phyloP scores from a whole-genome alignment of 2,329 filamentous ascomycete genomes.

The Colletotrichum sp. region DNA sequence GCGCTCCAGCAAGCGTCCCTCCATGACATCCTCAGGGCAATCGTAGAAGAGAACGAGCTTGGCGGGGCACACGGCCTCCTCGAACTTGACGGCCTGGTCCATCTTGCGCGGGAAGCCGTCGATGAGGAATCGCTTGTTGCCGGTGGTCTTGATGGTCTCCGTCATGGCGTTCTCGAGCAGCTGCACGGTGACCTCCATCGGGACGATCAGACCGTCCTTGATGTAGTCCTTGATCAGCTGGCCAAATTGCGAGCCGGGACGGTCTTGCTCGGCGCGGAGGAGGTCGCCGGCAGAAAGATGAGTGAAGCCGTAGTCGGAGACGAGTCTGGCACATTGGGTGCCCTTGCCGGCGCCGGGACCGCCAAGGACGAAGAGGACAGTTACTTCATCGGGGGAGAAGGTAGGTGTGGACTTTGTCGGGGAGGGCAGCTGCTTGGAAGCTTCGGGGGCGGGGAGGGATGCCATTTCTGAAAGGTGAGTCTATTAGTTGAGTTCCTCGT shows the following conservation, averaged over 20 bases:
- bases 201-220: slow-evolving; percentile 92
- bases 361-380: slow-evolving; percentile 96
- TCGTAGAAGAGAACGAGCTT: slow-evolving; percentile 93
- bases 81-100: slow-evolving; percentile 95
- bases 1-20: slow-evolving; percentile 80
- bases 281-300: slow-evolving; percentile 95
- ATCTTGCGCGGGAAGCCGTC: slow-evolving; percentile 94
- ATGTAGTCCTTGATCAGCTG: slow-evolving; percentile 93
- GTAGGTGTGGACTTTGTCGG: slow-evolving; percentile 65
- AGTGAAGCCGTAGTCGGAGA: slow-evolving; percentile 86
- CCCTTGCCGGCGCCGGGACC: slow-evolving; percentile 96
- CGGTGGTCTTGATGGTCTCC: slow-evolving; percentile 61
- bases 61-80: slow-evolving; percentile 84
- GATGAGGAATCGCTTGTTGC: slow-evolving; percentile 73
- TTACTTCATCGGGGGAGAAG: slow-evolving; percentile 79
- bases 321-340: slow-evolving; percentile 90
- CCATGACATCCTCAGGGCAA: slow-evolving; percentile 89
- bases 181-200: slow-evolving; percentile 97
- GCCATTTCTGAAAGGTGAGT: slow-evolving; percentile 41
- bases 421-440: slow-evolving; percentile 49
- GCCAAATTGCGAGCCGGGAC: slow-evolving; percentile 86
- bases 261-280: slow-evolving; percentile 90
- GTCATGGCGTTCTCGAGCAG: slow-evolving; percentile 94
- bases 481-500: not conserved
- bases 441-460: slow-evolving; percentile 39